A percentile compares a stretch with the other conserved stretches of the same genome.
Conservation (phyloP, 371 early-diverging fungal genomes). For the Zychaea mexicana region DNA sequence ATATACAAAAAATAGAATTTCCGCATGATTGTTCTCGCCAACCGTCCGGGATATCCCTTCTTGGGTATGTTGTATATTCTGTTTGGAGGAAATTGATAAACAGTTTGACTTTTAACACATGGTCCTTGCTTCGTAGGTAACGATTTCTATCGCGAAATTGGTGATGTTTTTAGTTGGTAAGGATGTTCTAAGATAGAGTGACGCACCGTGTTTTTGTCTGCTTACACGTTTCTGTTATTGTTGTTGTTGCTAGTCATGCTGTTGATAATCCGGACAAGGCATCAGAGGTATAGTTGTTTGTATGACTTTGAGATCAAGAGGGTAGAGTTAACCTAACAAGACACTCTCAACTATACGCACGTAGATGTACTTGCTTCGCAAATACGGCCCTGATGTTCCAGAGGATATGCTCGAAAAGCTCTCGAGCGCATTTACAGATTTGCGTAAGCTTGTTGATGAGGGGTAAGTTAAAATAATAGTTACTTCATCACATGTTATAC, state of each 20-base stretch:
- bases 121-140: constrained; percentile 74
- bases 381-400: constrained; percentile 76
- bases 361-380: constrained; percentile 64
- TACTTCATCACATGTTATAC: no score
- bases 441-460: constrained; percentile 77
- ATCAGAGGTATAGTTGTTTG: constrained; percentile 73
- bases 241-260: constrained; percentile 56
- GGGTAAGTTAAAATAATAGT: constrained; percentile 34
- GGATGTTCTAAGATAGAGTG: constrained; percentile 1
- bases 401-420: constrained; percentile 68
- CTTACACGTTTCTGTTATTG: constrained; percentile 4
- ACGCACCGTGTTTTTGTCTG: not conserved
- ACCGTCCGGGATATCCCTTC: constrained; percentile 70
- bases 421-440: constrained; percentile 74
- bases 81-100: not conserved
- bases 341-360: not conserved
- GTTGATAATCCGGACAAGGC: constrained; percentile 82
- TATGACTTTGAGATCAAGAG: no score
- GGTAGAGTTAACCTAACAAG: no score
- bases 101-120: not conserved
- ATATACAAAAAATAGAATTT: constrained; percentile 43
- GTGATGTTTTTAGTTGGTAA: constrained; percentile 73
- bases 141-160: constrained; percentile 85
- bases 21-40: constrained; percentile 86
- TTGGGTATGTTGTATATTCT: constrained; percentile 20